A percentile compares a stretch with the other conserved stretches of the same genome.
These are phyloP conservation scores for Diophrys appendiculata DNA, from an alignment of 73 alveolate species.

Conservation along the genomic window DNA sequence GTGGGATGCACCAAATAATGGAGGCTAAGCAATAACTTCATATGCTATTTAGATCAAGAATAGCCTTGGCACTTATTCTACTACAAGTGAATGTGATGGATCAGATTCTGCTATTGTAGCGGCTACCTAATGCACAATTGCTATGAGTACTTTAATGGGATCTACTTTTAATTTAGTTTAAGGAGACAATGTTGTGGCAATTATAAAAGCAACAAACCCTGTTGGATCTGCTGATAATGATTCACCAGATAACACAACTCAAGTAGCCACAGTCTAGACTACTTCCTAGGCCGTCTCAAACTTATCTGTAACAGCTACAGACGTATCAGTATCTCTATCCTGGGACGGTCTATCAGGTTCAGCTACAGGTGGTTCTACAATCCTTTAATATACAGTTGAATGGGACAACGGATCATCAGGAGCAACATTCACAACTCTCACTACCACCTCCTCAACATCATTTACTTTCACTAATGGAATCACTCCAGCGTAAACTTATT, in stretches of 20 bases:
- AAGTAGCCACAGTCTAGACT: no score
- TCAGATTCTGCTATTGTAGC: neutral
- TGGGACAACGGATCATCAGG: neutral
- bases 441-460: neutral
- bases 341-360: neutral
- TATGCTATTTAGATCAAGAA: neutral
- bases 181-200: neutral
- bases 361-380: neutral
- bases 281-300: no score
- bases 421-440: neutral
- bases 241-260: no score
- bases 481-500: neutral
- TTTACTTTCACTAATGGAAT: neutral
- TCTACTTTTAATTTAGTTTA: neutral
- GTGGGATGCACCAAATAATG: slow-evolving; percentile 8
- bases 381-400: neutral
- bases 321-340: neutral
- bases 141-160: neutral
- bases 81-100: neutral
- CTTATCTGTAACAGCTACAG: no score
- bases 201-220: neutral
- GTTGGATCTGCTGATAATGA: no score
- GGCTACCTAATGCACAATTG: neutral
- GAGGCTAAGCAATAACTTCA: slow-evolving; percentile 12
- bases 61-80: neutral